These are phyloP conservation scores for Dothideomycetes sp. DNA, from an alignment of 2,329 filamentous ascomycete genomes.

Conservation along the genomic window DNA sequence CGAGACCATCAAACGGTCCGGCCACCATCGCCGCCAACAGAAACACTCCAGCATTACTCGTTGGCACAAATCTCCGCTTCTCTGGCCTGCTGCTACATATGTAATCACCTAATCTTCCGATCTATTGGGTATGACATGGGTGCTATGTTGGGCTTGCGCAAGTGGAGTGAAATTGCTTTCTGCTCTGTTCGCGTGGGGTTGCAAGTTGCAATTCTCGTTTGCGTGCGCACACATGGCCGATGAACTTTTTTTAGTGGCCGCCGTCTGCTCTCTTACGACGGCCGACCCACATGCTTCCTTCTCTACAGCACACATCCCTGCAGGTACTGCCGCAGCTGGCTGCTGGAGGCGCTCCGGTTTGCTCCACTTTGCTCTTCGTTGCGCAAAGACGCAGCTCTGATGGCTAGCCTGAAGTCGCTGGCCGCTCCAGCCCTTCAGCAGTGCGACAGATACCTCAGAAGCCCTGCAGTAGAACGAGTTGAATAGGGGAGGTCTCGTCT, in stretches of 20 bases:
- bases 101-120: not conserved
- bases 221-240: constrained; percentile 2
- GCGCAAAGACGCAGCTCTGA: too few species aligned
- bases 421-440: not conserved
- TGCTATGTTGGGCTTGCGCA: constrained; percentile 12
- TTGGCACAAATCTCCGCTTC: constrained; percentile 12
- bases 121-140: constrained; percentile 9
- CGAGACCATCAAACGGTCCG: constrained; percentile 12
- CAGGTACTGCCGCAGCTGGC: constrained; percentile 12
- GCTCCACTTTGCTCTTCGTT: not conserved
- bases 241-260: constrained; percentile 2
- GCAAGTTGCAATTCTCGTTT: not conserved
- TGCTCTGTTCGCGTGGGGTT: constrained; percentile 6
- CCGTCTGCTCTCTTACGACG: not conserved
- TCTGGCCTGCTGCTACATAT: too few species aligned
- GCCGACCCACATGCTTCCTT: constrained; percentile 6
- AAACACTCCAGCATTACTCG: too few species aligned
- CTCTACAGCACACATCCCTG: constrained; percentile 13
- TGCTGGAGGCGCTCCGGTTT: not conserved
- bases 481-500: constrained; percentile 13
- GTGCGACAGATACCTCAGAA: not conserved
- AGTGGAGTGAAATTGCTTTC: constrained; percentile 1
- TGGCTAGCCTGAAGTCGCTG: constrained; percentile 7
- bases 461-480: constrained; percentile 9
- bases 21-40: constrained; percentile 12